Base-by-base conservation (phyloP, 148 eudicot species). In the Silene conica region DNA sequence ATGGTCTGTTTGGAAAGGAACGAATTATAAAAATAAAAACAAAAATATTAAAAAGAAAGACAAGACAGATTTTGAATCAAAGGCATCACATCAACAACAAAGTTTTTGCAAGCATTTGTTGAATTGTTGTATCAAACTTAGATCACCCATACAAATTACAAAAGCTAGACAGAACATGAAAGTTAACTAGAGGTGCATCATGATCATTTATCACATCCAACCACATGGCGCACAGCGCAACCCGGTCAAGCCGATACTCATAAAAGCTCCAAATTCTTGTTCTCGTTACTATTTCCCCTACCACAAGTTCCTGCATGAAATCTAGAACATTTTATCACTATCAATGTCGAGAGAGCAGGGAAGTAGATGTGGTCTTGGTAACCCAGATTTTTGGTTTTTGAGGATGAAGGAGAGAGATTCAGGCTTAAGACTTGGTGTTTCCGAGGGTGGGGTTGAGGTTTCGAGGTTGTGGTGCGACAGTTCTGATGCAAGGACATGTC, bases 171-270 rank as follows among this genome's bases (percentile, higher is more conserved):
- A 67, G 19, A n/a, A n/a, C n/a, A n/a, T 13, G 41, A n/a, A 52
- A 19, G 70, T 41, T 8, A 41, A 65, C 48, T 65, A 18, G 41
- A 65, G 69, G 22, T 65, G 22, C 46, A 65, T 65, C 69, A 65
- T 20, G 31, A 65, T 38, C 48, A 31, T 63, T 26, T 5, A 26
- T 15, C 38, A 63, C 28, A 63, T 26, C 25, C 19, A 60, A 5
- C n/a, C 28, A 43, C 43, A 14, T 63, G 19, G 41, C 41, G 41
- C 65, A 62, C 54, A 48, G 54, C 15, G 38, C 38, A 62, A 15
- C 65, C 65, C 7, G 16, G 3, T 62, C 31, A 62, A 25, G 65
- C 11, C 65, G 25, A 20, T 62, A 62, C 65, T 22, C 34, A 25
- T 63, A 43, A 63, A 63, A 63, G 65, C 5, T 26, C 19, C 4